Base-by-base conservation (phyloP, 192 early-diverging fungal species). In the Chytriomyces hyalinus region DNA sequence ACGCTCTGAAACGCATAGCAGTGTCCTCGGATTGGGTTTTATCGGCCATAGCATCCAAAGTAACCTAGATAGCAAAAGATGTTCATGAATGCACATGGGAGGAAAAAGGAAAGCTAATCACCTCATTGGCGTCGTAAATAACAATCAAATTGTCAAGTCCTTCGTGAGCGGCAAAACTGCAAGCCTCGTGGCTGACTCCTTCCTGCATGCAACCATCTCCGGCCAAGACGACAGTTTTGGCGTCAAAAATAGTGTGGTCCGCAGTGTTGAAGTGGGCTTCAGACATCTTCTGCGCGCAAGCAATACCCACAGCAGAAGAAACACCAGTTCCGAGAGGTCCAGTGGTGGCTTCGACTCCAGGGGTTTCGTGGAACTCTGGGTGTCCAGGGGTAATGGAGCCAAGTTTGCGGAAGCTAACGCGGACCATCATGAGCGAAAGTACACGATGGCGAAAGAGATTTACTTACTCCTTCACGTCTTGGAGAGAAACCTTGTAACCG, bases 151-250 rank as follows among this genome's bases (percentile, higher is more conserved):
- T 97, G 78, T 97, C 96, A 26, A 99, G 88, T 85, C 97, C 82
- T 78, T 94, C 84, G 68, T 97, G 94, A 17, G 69, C 97, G 45
- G 97, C 97, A 49, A 99, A 88, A 26, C 95, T 95, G 64, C 87
- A 87, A 28, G 97, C 93, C 83, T 99, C 97, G 24, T 93, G 90
- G 36, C 93, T 85, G 51, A 99, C 93, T 89, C 97, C 97, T 84
- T 99, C 97, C 85, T 99, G 97, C 66, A 99, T 81, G 86, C 97
- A 99, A 67, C 97, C 97, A 81, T 99, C 97, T 73, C 97, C 97
- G 44, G 88, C 75, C 72, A 99, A 91, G 36, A 88, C 83, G 57
- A 90, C 97, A 43, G 93, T 94, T 74, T 92, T 82, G 89, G 97
- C 96, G 83, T 93, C 89, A 75, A 99, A 88, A 9, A 99, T 79